Base-by-base conservation (phyloP, 2,329 filamentous ascomycete species). In the Ceratocystis harringtonii region DNA sequence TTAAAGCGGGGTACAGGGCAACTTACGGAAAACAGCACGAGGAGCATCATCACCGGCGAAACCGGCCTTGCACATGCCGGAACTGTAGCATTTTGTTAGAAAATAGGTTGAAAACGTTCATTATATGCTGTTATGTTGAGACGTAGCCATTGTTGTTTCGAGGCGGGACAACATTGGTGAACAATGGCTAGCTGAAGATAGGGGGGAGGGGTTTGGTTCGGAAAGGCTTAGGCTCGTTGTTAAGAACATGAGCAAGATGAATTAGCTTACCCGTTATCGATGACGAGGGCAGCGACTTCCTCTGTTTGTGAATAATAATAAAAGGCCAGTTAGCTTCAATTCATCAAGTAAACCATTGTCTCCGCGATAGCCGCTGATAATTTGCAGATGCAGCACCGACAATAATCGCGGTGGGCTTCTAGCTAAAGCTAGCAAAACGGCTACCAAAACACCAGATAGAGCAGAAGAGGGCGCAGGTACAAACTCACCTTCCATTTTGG, bases 51-150 rank as follows among this genome's bases (percentile, higher is more conserved):
- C 94, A 91, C 94, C 94, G 84, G 94, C 94, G 83, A 99, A 99
- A 92, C 94, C 94, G 88, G 94, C 94, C 86, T 99, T 99, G 84
- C 94, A 99, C 94, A 99, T 97, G 87, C 94, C 94, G 81, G 94
- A 97, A 88, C 92, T 97, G 79, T 70, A 57, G 64, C 30, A 52
- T 32, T 60, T 60, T 63, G 67, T 12, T 61, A 48, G 55, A 62
- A 65, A 69, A 65, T 5, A 12, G 22, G 48, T 45, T 25, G 32
- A 55, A 17, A 61, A 60, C 19, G 19, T 19, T 2, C 10, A 36
- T 48, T n/a, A n/a, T 22, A 4, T 65, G 52, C 17, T 57, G 7
- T 17, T 1, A 30, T 60, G 50, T 65, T 62, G 12, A 41, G 12
- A 15, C 19, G 32, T 10, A 52, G n/a, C 60, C 60, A 43, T 52